These are phyloP conservation scores for Mycogone perniciosa DNA, from an alignment of 2,329 filamentous ascomycete species.

Conservation along the genomic window DNA sequence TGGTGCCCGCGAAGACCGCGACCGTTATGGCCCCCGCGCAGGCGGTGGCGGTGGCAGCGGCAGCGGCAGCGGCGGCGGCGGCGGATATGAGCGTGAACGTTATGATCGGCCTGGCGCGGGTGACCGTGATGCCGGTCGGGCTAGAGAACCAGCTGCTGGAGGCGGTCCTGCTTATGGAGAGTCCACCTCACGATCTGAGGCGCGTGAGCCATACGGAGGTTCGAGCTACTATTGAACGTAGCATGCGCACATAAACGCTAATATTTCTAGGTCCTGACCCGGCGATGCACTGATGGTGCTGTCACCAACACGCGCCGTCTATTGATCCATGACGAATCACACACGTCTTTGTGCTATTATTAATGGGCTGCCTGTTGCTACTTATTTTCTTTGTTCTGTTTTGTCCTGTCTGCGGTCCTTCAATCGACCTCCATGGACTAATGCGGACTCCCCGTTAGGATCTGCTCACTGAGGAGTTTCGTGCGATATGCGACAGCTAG, in stretches of 20 bases:
- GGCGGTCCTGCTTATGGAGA: constrained; percentile 34
- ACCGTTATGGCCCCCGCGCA: constrained; percentile 34
- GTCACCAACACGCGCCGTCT: constrained; percentile 4
- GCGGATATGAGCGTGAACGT: constrained; percentile 43
- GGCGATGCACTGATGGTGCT: constrained; percentile 19
- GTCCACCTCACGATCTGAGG: constrained; percentile 36
- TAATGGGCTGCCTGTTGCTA: constrained; percentile 23
- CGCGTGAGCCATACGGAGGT: constrained; percentile 40
- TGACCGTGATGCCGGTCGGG: constrained; percentile 35
- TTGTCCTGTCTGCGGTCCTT: constrained; percentile 21
- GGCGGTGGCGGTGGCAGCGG: constrained; percentile 29
- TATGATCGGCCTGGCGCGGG: constrained; percentile 37
- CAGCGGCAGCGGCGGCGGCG: constrained; percentile 24
- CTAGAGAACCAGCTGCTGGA: constrained; percentile 33
- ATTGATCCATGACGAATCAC: constrained; percentile 6
- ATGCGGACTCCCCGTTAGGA: constrained; percentile 24
- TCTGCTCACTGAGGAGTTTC: constrained; percentile 31
- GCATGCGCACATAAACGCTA: constrained; percentile 20
- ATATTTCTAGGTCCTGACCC: constrained; percentile 27
- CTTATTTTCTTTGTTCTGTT: constrained; percentile 19
- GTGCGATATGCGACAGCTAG: constrained; percentile 32
- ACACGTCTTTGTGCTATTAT: constrained; percentile 15
- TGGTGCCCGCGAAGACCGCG: constrained; percentile 41
- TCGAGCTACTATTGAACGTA: constrained; percentile 21
- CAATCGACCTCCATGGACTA: constrained; percentile 24